A percentile compares a stretch with the other conserved stretches of the same genome.
Conservation (phyloP, 2,329 filamentous ascomycete genomes). For the Diaporthe capsici region DNA sequence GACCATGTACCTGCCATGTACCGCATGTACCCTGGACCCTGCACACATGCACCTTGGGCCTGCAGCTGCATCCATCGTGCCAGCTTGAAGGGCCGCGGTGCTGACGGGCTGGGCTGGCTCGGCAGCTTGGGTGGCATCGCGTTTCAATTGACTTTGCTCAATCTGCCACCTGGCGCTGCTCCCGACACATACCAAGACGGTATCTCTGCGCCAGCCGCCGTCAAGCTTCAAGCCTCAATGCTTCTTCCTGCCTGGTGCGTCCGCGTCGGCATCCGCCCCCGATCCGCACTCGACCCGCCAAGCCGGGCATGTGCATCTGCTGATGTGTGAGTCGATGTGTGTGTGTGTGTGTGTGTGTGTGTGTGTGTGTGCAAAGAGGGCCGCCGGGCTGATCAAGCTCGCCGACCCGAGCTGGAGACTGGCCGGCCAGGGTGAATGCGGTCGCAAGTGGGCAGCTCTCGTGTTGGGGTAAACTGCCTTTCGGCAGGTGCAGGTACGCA, state of each 20-base stretch:
- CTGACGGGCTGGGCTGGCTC: neutral
- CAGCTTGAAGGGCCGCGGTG: neutral
- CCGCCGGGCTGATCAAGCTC: neutral
- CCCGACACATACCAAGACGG: conserved; percentile 27
- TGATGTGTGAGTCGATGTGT: neutral
- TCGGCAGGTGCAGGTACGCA: neutral
- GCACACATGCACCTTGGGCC: neutral
- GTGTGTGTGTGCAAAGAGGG: neutral
- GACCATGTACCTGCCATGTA: conserved; percentile 4
- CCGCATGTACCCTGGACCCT: neutral
- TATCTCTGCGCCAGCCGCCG: conserved; percentile 21
- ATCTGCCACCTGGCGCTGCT: neutral
- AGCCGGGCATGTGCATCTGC: neutral
- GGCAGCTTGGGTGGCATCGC: conserved; percentile 11
- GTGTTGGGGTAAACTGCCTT: neutral
- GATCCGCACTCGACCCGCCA: neutral
- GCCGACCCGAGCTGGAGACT: neutral
- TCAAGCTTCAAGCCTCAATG: conserved; percentile 34
- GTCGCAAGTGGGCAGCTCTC: neutral
- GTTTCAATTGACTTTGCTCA: conserved; percentile 23
- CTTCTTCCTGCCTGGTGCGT: neutral
- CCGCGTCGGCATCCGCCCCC: neutral
- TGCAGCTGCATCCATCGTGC: neutral
- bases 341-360: neutral
- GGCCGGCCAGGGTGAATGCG: too few species aligned